These are phyloP conservation scores for Dimocarpus longan DNA, from an alignment of 345 rosid species.

Conservation along the genomic window DNA sequence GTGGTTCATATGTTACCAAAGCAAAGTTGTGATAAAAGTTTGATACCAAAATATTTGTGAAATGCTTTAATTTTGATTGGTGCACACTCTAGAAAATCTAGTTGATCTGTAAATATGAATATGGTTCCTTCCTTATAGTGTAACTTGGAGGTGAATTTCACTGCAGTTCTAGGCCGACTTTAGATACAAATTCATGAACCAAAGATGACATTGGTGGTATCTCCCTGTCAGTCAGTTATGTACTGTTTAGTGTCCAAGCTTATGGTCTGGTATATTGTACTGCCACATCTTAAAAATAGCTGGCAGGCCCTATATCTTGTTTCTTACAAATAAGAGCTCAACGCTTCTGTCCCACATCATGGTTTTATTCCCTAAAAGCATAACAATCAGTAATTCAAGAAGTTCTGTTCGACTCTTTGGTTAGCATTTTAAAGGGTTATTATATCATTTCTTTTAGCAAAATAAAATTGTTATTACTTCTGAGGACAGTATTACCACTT, in stretches of 20 bases:
- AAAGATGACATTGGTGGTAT: slow-evolving; percentile 28
- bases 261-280: neutral
- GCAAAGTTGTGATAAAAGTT: neutral
- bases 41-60: neutral
- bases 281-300: slow-evolving; percentile 16
- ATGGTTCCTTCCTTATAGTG: neutral
- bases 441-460: neutral
- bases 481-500: neutral
- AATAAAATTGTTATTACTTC: neutral
- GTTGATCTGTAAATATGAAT: neutral
- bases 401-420: no score
- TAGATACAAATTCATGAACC: slow-evolving; percentile 21
- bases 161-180: slow-evolving; percentile 10
- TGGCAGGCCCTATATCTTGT: slow-evolving; percentile 11
- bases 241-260: neutral
- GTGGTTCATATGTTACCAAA: neutral
- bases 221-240: slow-evolving; percentile 28
- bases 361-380: neutral
- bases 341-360: neutral
- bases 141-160: slow-evolving; percentile 8
- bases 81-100: no score
- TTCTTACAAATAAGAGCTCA: neutral
- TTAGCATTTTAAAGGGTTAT: no score
- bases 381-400: neutral
- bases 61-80: no score